Percentiles rank a stretch among this genome's conserved stretches.
These are phyloP conservation scores for Chloropicon primus DNA, from an alignment of 139 green algal genomes.

Conservation along the genomic window DNA sequence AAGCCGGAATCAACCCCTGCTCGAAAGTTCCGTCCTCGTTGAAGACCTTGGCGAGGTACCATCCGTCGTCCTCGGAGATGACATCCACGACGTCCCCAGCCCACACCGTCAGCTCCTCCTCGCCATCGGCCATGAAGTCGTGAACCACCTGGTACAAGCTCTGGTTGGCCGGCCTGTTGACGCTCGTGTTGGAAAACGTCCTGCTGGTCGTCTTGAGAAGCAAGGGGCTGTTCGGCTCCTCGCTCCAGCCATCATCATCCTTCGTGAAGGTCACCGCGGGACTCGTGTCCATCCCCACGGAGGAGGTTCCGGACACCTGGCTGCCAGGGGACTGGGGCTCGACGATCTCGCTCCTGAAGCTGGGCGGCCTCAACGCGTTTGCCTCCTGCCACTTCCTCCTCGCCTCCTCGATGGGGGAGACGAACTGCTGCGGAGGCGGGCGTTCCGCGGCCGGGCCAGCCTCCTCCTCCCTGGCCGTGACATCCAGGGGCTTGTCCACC, in stretches of 20 bases:
- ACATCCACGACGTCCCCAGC: not conserved
- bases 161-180: not conserved
- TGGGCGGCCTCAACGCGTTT: not conserved
- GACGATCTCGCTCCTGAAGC: not conserved
- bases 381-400: not conserved
- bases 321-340: not conserved
- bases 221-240: no score
- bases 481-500: no score
- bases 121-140: not conserved
- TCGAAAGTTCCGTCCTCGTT: not conserved
- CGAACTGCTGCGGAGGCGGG: not conserved
- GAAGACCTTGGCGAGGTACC: not conserved
- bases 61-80: not conserved
- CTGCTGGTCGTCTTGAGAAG: not conserved
- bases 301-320: not conserved
- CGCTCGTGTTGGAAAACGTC: not conserved
- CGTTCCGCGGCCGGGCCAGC: no score
- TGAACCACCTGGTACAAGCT: not conserved
- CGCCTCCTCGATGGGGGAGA: not conserved
- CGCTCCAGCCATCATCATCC: no score
- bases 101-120: not conserved
- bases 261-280: no score
- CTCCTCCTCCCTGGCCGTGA: no score
- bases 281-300: no score
- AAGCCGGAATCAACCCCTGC: not conserved